A percentile compares a stretch with the other conserved stretches of the same genome.
phyloP scores from a whole-genome alignment of 805 yeast species.

The Ascoidea asiatica region DNA sequence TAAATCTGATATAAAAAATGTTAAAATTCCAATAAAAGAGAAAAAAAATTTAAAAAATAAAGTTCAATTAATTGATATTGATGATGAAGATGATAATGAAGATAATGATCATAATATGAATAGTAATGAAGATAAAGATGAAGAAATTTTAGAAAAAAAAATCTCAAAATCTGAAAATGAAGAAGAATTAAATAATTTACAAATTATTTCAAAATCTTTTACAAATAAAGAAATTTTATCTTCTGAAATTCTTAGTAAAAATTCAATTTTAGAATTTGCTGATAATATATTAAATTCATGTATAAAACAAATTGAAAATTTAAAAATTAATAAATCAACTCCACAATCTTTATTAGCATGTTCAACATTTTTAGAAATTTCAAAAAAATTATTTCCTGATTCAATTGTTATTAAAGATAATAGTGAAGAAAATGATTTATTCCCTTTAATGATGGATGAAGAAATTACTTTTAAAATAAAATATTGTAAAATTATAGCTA shows the following conservation, averaged over 20 bases:
- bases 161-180: conserved; percentile 2
- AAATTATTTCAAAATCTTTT: not conserved
- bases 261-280: not conserved
- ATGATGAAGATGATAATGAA: not conserved
- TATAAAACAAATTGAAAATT: not conserved
- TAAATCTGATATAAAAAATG: too few relatives aligned
- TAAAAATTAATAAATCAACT: not conserved
- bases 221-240: not conserved
- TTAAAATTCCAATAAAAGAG: not conserved
- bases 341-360: not conserved
- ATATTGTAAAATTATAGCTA: not conserved
- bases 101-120: not conserved
- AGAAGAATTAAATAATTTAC: conserved; percentile 1
- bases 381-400: not conserved
- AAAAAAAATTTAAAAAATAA: too few relatives aligned
- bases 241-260: not conserved
- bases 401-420: not conserved
- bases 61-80: not conserved
- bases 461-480: not conserved
- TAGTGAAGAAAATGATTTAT: not conserved
- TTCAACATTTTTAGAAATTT: not conserved
- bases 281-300: not conserved
- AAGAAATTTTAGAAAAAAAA: conserved; percentile 2
- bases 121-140: not conserved
- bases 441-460: not conserved